A percentile compares a stretch with the other conserved stretches of the same genome.
Evolutionary conservation across 495 filamentous ascomycete species (phyloP).

Genomic region (Daldinia concentrica): DNA sequence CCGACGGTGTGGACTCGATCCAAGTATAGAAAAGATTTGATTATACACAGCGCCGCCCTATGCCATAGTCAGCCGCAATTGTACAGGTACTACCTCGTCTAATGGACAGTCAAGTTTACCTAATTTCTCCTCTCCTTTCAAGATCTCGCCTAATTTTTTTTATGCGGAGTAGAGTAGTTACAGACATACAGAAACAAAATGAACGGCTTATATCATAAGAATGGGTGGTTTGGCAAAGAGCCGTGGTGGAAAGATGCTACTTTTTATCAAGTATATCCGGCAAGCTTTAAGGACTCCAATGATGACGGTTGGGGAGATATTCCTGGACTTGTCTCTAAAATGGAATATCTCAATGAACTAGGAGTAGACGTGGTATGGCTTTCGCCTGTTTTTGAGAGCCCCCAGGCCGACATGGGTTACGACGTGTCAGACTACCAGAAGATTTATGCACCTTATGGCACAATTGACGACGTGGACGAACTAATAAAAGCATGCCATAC

Average conservation of each 20-base stretch:
- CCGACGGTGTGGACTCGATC: conserved; percentile 18
- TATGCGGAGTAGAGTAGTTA: neutral
- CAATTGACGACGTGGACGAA: conserved; percentile 70
- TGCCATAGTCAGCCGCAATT: neutral
- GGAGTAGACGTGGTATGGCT: conserved; percentile 75
- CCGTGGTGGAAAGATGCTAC: conserved; percentile 56
- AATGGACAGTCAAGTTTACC: neutral
- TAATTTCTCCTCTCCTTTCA: neutral
- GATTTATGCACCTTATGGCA: conserved; percentile 69
- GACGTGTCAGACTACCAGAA: conserved; percentile 74
- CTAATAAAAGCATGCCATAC: conserved; percentile 64
- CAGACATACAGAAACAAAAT: conserved; percentile 22
- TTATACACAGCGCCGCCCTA: neutral
- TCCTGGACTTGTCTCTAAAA: conserved; percentile 69
- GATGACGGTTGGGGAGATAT: conserved; percentile 75
- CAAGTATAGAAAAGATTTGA: conserved; percentile 2
- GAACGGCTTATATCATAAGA: conserved; percentile 25
- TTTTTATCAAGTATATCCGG: conserved; percentile 76
- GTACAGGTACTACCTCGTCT: neutral
- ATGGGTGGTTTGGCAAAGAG: conserved; percentile 37
- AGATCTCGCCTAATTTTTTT: neutral
- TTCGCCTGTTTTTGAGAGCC: conserved; percentile 72
- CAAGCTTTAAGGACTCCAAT: conserved; percentile 72
- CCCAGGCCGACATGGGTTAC: conserved; percentile 72
- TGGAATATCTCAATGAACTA: conserved; percentile 70